phyloP scores from a whole-genome alignment of 495 filamentous ascomycete species.

The Patellaria atrata region DNA sequence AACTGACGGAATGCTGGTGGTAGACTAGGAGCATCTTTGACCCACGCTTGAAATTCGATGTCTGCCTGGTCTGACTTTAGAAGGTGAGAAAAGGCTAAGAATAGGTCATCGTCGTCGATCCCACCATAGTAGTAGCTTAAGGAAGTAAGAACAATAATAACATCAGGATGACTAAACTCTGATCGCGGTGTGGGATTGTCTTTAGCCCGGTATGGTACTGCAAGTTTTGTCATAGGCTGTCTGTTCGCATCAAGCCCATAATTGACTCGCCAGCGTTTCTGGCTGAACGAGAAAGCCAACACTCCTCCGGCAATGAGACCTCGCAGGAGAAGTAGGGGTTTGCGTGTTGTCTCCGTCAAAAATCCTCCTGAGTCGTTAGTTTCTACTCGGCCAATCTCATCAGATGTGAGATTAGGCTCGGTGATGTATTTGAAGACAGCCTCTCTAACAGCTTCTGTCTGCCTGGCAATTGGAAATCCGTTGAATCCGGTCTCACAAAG shows the following conservation, averaged over 20 bases:
- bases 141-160: slow-evolving; percentile 50
- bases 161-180: slow-evolving; percentile 65
- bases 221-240: slow-evolving; percentile 34
- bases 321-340: slow-evolving; percentile 39
- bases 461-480: slow-evolving; percentile 31
- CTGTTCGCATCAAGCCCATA: slow-evolving; percentile 43
- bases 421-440: slow-evolving; percentile 34
- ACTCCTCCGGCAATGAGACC: slow-evolving; percentile 46
- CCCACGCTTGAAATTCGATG: slow-evolving; percentile 15
- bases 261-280: slow-evolving; percentile 54
- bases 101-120: slow-evolving; percentile 39
- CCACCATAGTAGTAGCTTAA: slow-evolving; percentile 57
- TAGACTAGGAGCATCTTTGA: slow-evolving; percentile 16
- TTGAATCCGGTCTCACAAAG: slow-evolving; percentile 29
- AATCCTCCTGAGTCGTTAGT: too few relatives aligned
- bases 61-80: slow-evolving; percentile 40
- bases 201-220: slow-evolving; percentile 61
- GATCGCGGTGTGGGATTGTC: slow-evolving; percentile 46
- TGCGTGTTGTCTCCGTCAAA: slow-evolving; percentile 26
- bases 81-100: slow-evolving; percentile 34
- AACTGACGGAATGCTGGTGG: slow-evolving; percentile 31
- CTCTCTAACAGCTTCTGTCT: slow-evolving; percentile 23
- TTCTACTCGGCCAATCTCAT: slow-evolving; percentile 21
- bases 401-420: slow-evolving; percentile 15
- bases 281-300: slow-evolving; percentile 36